Conservation (phyloP, 257 asterid species). For the Ajuga chamaepitys region DNA sequence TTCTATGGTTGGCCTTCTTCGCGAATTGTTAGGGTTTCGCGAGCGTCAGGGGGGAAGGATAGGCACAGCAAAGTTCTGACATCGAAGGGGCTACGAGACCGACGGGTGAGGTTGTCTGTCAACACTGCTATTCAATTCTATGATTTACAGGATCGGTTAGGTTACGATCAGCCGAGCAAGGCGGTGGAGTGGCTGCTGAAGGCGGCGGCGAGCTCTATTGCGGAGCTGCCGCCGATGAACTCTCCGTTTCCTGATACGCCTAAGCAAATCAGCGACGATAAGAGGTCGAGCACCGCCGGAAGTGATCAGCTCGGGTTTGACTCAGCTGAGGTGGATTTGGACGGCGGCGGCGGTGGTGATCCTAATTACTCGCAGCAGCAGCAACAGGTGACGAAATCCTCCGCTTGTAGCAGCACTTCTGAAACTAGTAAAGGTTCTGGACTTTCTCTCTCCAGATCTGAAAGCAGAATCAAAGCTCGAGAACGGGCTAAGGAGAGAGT, state of each 20-base stretch:
- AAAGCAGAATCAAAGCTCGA: constrained; percentile 39
- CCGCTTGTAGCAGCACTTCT: constrained; percentile 40
- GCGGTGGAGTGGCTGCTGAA: constrained; percentile 91
- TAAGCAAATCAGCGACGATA: constrained; percentile 58
- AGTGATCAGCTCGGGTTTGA: constrained; percentile 45
- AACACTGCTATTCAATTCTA: constrained; percentile 83
- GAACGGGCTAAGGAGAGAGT: constrained; percentile 48
- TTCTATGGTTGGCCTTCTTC: constrained; percentile 60
- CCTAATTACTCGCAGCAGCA: constrained; percentile 20
- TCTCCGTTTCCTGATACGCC: constrained; percentile 52
- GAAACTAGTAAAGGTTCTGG: constrained; percentile 49
- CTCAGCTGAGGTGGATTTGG: constrained; percentile 46
- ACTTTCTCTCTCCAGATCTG: constrained; percentile 50
- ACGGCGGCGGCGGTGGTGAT: constrained; percentile 36
- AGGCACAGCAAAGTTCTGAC: constrained; percentile 86
- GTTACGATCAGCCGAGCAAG: constrained; percentile 86
- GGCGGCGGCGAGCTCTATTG: constrained; percentile 59
- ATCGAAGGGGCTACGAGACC: constrained; percentile 69
- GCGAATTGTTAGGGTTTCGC: constrained; percentile 67
- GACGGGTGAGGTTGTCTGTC: constrained; percentile 76
- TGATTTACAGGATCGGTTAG: constrained; percentile 79
- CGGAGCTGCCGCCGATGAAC: constrained; percentile 59
- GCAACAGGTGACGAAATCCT: constrained; percentile 21
- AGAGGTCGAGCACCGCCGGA: constrained; percentile 46
- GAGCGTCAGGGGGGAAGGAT: constrained; percentile 77